Percentiles rank a stretch among this genome's conserved stretches.
These are phyloP conservation scores for Salisapilia sapeloensis DNA, from an alignment of 352 stramenopile species.

Conservation along the genomic window DNA sequence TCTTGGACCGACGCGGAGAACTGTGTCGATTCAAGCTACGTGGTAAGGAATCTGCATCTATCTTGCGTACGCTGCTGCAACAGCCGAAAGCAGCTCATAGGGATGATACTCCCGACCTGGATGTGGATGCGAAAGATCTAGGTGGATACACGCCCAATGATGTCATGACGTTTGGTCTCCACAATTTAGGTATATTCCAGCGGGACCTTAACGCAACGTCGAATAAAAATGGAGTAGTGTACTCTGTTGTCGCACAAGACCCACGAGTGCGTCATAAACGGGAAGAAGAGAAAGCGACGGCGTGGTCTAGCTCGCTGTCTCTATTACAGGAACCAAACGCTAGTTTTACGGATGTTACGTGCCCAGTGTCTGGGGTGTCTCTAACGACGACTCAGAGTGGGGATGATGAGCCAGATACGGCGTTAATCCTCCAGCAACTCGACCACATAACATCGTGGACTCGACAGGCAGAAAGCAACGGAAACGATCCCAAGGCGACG, in stretches of 20 bases:
- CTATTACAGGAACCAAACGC: constrained; percentile 46
- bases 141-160: too few relatives aligned
- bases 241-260: constrained; percentile 20
- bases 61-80: neutral
- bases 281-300: neutral
- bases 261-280: constrained; percentile 12
- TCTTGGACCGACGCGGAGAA: constrained; percentile 48
- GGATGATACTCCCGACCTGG: too few relatives aligned
- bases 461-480: neutral
- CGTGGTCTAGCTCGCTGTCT: constrained; percentile 11
- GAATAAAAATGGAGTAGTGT: constrained; percentile 10
- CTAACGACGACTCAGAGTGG: constrained; percentile 18
- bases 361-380: constrained; percentile 27
- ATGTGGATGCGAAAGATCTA: too few relatives aligned
- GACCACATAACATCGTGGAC: constrained; percentile 37
- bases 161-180: too few relatives aligned
- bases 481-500: neutral
- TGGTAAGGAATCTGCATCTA: constrained; percentile 9
- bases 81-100: too few relatives aligned
- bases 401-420: constrained; percentile 46
- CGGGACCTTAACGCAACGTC: constrained; percentile 1
- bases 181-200: too few relatives aligned
- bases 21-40: constrained; percentile 46
- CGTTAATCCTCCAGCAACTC: constrained; percentile 32
- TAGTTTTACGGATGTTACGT: constrained; percentile 13